Evolutionary conservation across 2,329 filamentous ascomycete genomes (phyloP), one percentile per base, ranked within the genome.

Genomic region (Fusarium chlamydosporum): DNA sequence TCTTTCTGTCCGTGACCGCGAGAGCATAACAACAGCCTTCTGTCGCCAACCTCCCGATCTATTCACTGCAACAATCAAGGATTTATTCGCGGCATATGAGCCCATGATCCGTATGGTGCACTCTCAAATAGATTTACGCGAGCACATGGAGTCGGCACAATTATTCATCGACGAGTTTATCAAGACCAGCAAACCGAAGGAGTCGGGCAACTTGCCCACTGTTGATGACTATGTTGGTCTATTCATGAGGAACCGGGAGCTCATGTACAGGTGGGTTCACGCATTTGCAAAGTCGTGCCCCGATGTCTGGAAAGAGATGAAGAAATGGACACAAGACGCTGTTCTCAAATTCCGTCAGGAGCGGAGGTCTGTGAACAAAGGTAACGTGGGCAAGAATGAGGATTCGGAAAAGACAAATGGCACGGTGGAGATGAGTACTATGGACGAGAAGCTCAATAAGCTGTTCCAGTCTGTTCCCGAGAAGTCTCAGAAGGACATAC

Each of bases 31-130:
- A 13, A 83, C 84, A 13, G 85, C 88, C 0, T 79, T 94, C 15
- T 95, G 92, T 77, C 86, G 87, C 15, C 84, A 88, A 45, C 87
- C 84, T 26, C 92, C 92, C 0, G 92, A 95, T 71, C 83, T 91
- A 11, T 83, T 94, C n/a, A 94, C 92, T 0, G 84, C 88, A 10
- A 84, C 88, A 1, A 80, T 94, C 47, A 85, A 86, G 31, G 90
- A 93, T 59, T 78, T 84, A 0, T 86, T 94, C 7, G 82, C 84
- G 1, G 89, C 90, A 3, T 92, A 92, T 69, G 92, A 94, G 53
- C 91, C 91, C 0, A 88, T 94, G 61, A 92, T 96, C 57, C 85
- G 92, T 23, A 81, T 84, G 4, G 82, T 94, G 8, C 92, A 95
- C 75, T 86, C 91, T 55, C 86, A 86, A 3, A 85, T 94, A 26